phyloP scores from a whole-genome alignment of 306 rosid genomes.

The Acacia acuminata region DNA sequence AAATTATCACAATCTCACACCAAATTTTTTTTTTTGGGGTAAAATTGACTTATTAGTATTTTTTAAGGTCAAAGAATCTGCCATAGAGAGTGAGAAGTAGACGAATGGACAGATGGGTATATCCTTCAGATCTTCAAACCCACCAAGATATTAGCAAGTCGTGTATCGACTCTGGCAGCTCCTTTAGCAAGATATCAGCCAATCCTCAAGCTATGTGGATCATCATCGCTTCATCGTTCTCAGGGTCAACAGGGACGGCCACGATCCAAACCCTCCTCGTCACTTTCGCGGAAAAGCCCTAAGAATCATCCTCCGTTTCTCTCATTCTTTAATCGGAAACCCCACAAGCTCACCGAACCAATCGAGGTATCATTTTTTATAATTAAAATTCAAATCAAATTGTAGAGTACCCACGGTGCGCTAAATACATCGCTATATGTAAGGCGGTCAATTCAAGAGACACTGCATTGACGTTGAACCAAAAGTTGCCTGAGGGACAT shows the following conservation, averaged over 20 bases:
- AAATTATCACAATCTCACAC: too few relatives aligned
- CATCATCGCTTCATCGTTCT: background rate
- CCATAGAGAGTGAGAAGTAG: too few relatives aligned
- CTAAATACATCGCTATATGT: background rate
- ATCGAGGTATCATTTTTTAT: background rate
- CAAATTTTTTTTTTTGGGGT: too few relatives aligned
- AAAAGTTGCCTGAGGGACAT: constrained; percentile 24
- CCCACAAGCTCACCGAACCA: constrained; percentile 20
- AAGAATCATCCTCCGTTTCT: constrained; percentile 12
- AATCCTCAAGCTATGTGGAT: background rate
- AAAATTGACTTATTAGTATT: too few relatives aligned
- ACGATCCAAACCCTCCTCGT: constrained; percentile 34
- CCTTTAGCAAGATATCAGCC: background rate
- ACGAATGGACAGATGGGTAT: too few relatives aligned
- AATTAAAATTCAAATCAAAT: background rate
- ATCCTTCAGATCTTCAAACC: too few relatives aligned
- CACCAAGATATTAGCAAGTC: background rate
- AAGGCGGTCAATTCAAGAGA: background rate
- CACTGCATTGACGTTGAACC: background rate
- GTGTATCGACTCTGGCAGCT: too few relatives aligned
- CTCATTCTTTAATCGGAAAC: background rate
- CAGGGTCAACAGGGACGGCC: constrained; percentile 50
- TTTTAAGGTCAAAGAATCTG: too few relatives aligned
- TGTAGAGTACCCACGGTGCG: too few relatives aligned
- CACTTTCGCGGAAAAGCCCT: constrained; percentile 48